Evolutionary conservation across 2,329 filamentous ascomycete genomes (phyloP), one percentile per base, ranked within the genome.

Genomic region (Beauveria medogensis): DNA sequence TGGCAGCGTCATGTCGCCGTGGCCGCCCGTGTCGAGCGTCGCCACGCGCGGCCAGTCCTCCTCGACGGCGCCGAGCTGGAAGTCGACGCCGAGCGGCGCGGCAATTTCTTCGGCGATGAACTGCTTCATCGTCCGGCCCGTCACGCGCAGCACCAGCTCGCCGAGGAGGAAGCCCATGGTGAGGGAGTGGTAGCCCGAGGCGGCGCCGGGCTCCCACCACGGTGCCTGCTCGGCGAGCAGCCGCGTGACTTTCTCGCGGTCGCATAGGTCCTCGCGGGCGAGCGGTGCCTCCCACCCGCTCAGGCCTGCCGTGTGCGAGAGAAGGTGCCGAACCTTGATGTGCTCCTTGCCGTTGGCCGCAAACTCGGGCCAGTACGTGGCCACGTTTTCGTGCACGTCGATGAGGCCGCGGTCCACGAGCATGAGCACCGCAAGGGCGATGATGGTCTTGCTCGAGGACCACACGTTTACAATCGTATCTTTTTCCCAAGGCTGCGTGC

Each of bases 351-450:
- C 76, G 22, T 75, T 74, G 14, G 63, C 69, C 0, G 68, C 74
- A 59, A 79, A 79, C 50, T 79, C 78, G 1, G 78, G 78, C 78
- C 78, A 80, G 68, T 79, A 75, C 44, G 71, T 68, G 2, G 72
- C 63, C 1, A 80, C 74, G 2, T 71, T 71, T 14, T 70, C 75
- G 50, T 74, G 63, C 1, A 70, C 65, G 58, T 72, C 67, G 1
- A 80, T 60, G 0, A 72, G 63, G 3, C 74, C 75, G 4, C 75
- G 72, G 51, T 77, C 72, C 37, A 76, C 69, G 7, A 77, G 73
- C 24, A 78, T 65, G 28, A 64, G 62, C 2, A 63, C 14, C n/a
- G 64, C 64, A 18, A 61, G 43, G 46, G 59, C 60, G 10, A 60
- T 40, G 20, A 65, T 62, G 22, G 63, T 70, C 64, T 80, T 80